phyloP scores from a whole-genome alignment of 768 basidiomycete genomes.

The Mycena maculata region DNA sequence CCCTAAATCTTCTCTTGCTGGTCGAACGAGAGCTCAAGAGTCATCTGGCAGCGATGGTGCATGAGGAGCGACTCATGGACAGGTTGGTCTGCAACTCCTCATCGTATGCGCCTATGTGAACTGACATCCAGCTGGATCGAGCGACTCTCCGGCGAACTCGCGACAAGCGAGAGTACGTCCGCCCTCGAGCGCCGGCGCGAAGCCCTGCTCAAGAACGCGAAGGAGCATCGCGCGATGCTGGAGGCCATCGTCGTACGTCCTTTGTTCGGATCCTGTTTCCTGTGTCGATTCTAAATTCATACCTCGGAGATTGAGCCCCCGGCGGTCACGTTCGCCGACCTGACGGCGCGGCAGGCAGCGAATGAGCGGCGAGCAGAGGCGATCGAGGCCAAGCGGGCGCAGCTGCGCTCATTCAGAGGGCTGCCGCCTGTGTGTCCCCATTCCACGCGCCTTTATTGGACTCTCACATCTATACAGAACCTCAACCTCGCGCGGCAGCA shows the following conservation, averaged over 20 bases:
- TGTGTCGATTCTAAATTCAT: neutral
- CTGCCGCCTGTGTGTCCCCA: constrained; percentile 54
- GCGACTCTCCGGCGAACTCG: constrained; percentile 39
- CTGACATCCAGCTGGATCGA: constrained; percentile 53
- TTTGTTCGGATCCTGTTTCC: too few species aligned
- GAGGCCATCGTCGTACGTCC: constrained; percentile 46
- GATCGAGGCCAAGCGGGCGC: constrained; percentile 56
- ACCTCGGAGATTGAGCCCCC: constrained; percentile 43
- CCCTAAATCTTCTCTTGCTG: constrained; percentile 46
- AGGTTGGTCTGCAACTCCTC: too few species aligned
- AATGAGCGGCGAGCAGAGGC: constrained; percentile 51
- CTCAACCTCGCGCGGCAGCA: constrained; percentile 58
- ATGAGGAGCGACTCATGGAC: constrained; percentile 51
- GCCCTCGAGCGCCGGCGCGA: constrained; percentile 54
- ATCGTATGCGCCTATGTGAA: too few species aligned
- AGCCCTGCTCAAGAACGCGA: constrained; percentile 56
- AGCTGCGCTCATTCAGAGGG: constrained; percentile 59
- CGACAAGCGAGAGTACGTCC: constrained; percentile 41
- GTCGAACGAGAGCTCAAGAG: constrained; percentile 52
- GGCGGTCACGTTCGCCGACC: constrained; percentile 51
- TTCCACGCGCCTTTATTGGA: neutral
- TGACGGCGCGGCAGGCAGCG: constrained; percentile 52
- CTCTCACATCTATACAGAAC: constrained; percentile 46
- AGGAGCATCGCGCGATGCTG: constrained; percentile 59
- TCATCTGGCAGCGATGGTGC: constrained; percentile 47